Evolutionary conservation across 1,139 yeast species (phyloP).

Genomic region (Sugiyamaella novakii): DNA sequence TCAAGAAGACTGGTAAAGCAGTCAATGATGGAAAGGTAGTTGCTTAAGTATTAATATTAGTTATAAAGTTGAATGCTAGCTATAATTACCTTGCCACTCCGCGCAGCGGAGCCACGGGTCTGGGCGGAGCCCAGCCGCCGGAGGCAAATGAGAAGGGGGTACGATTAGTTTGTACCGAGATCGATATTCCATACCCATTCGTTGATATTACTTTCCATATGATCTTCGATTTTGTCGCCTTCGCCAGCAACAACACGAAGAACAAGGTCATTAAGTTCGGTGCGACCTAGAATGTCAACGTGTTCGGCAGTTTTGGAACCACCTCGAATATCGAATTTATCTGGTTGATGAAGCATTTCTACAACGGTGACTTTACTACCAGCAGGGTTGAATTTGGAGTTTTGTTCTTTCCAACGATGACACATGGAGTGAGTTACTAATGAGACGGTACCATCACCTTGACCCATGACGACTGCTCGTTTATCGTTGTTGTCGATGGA

Average conservation of each 20-base stretch:
- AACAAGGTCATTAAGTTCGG: conserved; percentile 84
- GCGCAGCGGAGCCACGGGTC: conserved; percentile 1
- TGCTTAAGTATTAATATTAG: no score
- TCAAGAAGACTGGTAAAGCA: conserved; percentile 88
- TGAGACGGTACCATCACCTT: conserved; percentile 96
- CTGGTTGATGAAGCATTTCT: conserved; percentile 92
- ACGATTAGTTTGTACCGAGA: conserved; percentile 35
- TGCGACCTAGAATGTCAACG: conserved; percentile 92
- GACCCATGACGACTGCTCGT: conserved; percentile 73
- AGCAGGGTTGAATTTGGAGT: conserved; percentile 81
- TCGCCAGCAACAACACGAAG: conserved; percentile 80
- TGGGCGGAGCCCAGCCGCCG: conserved; percentile 7
- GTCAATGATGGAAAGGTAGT: conserved; percentile 61
- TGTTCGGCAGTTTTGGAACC: conserved; percentile 98
- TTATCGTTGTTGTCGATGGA: conserved; percentile 64
- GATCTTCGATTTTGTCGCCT: conserved; percentile 65
- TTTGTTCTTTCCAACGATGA: conserved; percentile 81
- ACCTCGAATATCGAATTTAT: conserved; percentile 89
- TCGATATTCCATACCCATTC: conserved; percentile 58
- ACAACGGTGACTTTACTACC: conserved; percentile 71
- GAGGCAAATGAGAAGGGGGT: neutral
- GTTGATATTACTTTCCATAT: conserved; percentile 59
- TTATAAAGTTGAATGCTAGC: no score
- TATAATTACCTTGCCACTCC: no score
- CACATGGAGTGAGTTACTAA: conserved; percentile 75